phyloP scores from a whole-genome alignment of 2,329 filamentous ascomycete species.

The Fusarium robinianum region DNA sequence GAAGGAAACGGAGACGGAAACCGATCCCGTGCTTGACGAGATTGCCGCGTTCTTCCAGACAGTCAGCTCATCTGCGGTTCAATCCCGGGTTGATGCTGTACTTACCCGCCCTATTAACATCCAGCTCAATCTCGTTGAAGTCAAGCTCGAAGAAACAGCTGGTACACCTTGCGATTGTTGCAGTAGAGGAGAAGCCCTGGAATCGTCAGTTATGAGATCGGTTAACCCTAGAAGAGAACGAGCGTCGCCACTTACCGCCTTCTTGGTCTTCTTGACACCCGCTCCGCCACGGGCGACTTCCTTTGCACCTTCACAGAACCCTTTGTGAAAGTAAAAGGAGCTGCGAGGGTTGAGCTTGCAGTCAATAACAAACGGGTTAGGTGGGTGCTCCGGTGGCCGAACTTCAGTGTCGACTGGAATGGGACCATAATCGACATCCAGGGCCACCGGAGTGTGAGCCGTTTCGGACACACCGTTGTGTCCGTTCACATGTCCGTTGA shows the following conservation, averaged over 20 bases:
- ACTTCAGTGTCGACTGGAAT: slow-evolving; percentile 34
- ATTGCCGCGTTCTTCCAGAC: slow-evolving; percentile 49
- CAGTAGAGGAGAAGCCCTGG: slow-evolving; percentile 48
- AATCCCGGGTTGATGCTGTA: not conserved
- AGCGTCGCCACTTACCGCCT: slow-evolving; percentile 48
- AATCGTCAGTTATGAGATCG: slow-evolving; percentile 7
- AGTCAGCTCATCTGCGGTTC: slow-evolving; percentile 13
- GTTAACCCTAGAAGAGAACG: not conserved
- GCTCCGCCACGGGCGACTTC: slow-evolving; percentile 53
- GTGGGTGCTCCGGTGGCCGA: slow-evolving; percentile 13
- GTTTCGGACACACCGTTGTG: slow-evolving; percentile 22
- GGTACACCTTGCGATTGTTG: slow-evolving; percentile 55
- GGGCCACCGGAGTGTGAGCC: slow-evolving; percentile 4
- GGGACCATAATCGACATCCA: slow-evolving; percentile 32
- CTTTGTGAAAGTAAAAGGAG: slow-evolving; percentile 58
- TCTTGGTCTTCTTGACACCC: slow-evolving; percentile 56
- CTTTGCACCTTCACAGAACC: slow-evolving; percentile 60
- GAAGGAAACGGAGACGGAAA: slow-evolving; percentile 59
- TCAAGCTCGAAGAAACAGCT: slow-evolving; percentile 59
- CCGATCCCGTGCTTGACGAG: slow-evolving; percentile 51
- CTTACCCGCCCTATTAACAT: slow-evolving; percentile 55
- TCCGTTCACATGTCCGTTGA: slow-evolving; percentile 8
- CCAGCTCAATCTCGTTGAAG: slow-evolving; percentile 56
- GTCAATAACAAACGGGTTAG: slow-evolving; percentile 37
- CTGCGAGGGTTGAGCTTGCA: slow-evolving; percentile 51